Evolutionary conservation across 1,284 basidiomycete genomes (phyloP), one percentile per base, ranked within the genome.

Genomic region (Cutaneotrichosporon cavernicola): DNA sequence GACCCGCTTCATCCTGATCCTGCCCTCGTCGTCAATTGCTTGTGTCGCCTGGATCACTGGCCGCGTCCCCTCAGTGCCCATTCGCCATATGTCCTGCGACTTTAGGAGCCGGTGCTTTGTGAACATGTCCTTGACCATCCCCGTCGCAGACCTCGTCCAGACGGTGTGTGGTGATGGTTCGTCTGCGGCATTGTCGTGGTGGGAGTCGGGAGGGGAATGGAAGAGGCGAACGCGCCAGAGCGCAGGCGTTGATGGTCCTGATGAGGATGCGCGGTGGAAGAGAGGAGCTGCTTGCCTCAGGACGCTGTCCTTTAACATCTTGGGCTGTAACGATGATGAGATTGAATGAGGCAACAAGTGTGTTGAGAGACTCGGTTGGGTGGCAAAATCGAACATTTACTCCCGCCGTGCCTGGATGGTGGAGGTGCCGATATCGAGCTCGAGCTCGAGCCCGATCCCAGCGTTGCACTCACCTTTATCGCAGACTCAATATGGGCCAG

Each of bases 1-100:
- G 5, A 72, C 71, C 36, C 63, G 63, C 65, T 72, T 72, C 71
- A 74, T 72, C 31, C 69, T 16, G 4, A 74, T 71, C 32, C 68
- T 40, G 8, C 72, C 72, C 56, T 72, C 55, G n/a, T 61, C 58
- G 47, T 60, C 55, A 14, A 70, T 43, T 46, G 56, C 63, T 14
- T 63, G 62, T 11, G 62, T 40, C 5, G 69, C 64, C 36, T 55
- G 61, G 14, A 74, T 18, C 0, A 66, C 22, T 10, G 71, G 70
- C 21, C 65, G 60, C 10, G 64, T 49, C 26, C 61, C 58, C n/a
- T 60, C 64, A 0, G 72, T 74, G 1, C 67, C 70, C 36, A 60
- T 40, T 30, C 63, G 49, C 64, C 65, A 74, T 26, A 74, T 70
- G 31, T 70, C 63, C 47, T 65, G 68, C 9, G 67, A 65, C 13